phyloP scores from a whole-genome alignment of 371 early-diverging fungal genomes.

The Coemansia sp. region DNA sequence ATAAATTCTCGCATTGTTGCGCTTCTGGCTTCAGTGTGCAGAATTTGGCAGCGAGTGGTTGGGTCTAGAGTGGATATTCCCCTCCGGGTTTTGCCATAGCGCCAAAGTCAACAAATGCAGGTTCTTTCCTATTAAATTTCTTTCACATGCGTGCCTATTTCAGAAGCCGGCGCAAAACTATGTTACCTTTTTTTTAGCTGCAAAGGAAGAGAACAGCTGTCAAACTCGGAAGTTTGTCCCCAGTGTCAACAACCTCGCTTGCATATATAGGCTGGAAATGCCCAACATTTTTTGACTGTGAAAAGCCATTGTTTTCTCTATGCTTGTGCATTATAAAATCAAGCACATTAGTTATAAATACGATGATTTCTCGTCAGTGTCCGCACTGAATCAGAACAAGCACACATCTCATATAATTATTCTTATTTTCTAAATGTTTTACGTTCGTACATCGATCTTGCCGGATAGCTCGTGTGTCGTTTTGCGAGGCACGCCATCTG shows the following conservation, averaged over 20 bases:
- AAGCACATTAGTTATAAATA: background rate
- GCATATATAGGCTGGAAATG: background rate
- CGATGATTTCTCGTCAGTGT: background rate
- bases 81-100: background rate
- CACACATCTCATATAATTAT: background rate
- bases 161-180: background rate
- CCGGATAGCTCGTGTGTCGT: constrained; percentile 18
- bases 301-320: background rate
- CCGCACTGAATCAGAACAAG: background rate
- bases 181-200: background rate
- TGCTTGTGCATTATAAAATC: background rate
- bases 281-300: background rate
- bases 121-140: background rate
- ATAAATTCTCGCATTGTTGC: background rate
- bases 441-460: constrained; percentile 31
- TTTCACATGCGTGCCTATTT: constrained; percentile 3
- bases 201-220: background rate
- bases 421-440: constrained; percentile 15
- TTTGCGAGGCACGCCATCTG: constrained; percentile 30
- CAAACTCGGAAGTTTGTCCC: background rate
- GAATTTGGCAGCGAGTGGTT: background rate
- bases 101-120: background rate
- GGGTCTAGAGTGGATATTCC: background rate
- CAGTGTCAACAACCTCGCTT: background rate
- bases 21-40: background rate